A percentile compares a stretch with the other conserved stretches of the same genome.
phyloP scores from a whole-genome alignment of 2,329 filamentous ascomycete species.

The Boeremia lycopersici region DNA sequence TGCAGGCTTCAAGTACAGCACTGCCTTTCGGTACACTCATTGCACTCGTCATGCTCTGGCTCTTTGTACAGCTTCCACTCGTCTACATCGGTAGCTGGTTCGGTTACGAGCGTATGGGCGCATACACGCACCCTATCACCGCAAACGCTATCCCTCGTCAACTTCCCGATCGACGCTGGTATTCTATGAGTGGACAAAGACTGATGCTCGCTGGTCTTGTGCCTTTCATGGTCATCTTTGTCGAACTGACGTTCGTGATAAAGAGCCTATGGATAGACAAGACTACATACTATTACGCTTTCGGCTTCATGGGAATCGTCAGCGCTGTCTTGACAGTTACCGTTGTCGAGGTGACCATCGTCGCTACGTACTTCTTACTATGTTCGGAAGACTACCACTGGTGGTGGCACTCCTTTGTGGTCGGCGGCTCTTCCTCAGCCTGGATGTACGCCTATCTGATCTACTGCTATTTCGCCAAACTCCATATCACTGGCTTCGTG shows the following conservation, averaged over 20 bases:
- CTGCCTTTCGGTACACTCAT: conserved; percentile 82
- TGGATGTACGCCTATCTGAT: conserved; percentile 85
- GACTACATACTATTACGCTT: conserved; percentile 90
- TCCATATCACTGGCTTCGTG: conserved; percentile 81
- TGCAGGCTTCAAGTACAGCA: conserved; percentile 84
- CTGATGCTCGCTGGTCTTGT: conserved; percentile 76
- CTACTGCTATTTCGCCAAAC: conserved; percentile 82
- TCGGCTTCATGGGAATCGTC: conserved; percentile 81
- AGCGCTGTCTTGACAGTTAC: conserved; percentile 74
- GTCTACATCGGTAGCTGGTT: conserved; percentile 82
- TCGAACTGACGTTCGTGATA: conserved; percentile 85
- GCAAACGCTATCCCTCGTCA: conserved; percentile 74
- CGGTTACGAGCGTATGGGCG: conserved; percentile 69
- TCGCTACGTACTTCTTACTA: conserved; percentile 81
- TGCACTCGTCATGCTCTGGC: conserved; percentile 76
- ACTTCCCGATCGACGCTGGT: conserved; percentile 78
- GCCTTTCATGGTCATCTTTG: conserved; percentile 86
- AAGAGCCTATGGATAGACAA: conserved; percentile 90
- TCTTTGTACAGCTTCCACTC: conserved; percentile 83
- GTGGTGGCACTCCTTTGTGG: conserved; percentile 90
- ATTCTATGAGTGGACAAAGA: conserved; percentile 67
- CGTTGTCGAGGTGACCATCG: conserved; percentile 81
- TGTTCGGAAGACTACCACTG: conserved; percentile 82
- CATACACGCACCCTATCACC: conserved; percentile 84
- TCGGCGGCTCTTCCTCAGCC: conserved; percentile 75